phyloP scores from a whole-genome alignment of 139 green algal genomes.

The Desmodesmus armatus region DNA sequence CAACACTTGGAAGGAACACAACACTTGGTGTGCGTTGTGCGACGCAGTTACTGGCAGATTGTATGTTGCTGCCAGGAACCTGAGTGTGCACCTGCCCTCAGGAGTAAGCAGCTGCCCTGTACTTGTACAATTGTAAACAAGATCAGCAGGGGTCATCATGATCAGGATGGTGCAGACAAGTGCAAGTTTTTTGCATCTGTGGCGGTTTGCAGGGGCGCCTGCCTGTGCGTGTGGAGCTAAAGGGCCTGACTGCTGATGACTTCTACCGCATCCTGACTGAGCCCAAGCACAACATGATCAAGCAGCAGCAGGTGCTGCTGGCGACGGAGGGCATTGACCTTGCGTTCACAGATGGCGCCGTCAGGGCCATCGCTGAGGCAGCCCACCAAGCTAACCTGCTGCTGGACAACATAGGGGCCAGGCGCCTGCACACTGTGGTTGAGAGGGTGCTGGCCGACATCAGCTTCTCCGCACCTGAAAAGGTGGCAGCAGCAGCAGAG shows the following conservation, averaged over 20 bases:
- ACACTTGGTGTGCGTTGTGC: too few species aligned
- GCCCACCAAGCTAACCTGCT: constrained; percentile 75
- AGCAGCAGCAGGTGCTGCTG: constrained; percentile 76
- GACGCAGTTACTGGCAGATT: too few species aligned
- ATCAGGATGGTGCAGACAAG: too few species aligned
- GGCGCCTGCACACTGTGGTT: constrained; percentile 93
- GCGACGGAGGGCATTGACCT: constrained; percentile 92
- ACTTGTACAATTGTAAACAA: too few species aligned
- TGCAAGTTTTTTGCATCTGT: too few species aligned
- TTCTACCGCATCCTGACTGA: constrained; percentile 90
- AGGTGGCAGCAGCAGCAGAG: constrained; percentile 49
- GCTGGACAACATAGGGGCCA: constrained; percentile 95
- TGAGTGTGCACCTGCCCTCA: too few species aligned
- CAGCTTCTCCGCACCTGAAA: constrained; percentile 91
- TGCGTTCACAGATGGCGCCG: constrained; percentile 84
- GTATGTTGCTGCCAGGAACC: too few species aligned
- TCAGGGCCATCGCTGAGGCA: constrained; percentile 75
- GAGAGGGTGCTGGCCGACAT: constrained; percentile 94
- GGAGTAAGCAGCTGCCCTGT: too few species aligned
- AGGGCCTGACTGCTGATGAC: constrained; percentile 75
- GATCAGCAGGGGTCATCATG: too few species aligned
- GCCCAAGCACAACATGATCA: constrained; percentile 65
- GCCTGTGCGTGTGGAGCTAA: constrained; percentile 96
- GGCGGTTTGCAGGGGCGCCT: constrained; percentile 85
- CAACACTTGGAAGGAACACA: too few species aligned